phyloP scores from a whole-genome alignment of 768 basidiomycete genomes.

The Cubamyces sp. region DNA sequence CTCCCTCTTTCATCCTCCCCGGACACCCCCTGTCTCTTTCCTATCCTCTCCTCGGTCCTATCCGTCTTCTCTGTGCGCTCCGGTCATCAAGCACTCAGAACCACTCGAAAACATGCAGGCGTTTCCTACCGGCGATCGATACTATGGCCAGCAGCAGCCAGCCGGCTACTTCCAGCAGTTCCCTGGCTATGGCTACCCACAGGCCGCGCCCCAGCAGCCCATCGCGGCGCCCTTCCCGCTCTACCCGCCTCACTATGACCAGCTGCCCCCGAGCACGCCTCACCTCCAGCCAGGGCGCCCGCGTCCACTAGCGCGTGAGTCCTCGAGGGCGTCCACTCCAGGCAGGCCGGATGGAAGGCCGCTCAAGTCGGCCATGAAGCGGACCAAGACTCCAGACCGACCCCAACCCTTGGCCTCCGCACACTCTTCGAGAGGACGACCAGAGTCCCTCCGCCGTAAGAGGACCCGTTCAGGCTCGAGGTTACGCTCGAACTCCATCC shows the following conservation, averaged over 20 bases:
- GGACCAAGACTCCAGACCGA: constrained; percentile 34
- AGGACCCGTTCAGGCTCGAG: constrained; percentile 26
- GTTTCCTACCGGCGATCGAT: constrained; percentile 20
- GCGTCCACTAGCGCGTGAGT: constrained; percentile 22
- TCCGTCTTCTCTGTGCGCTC: constrained; percentile 14
- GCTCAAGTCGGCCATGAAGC: constrained; percentile 65
- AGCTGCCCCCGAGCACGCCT: constrained; percentile 14
- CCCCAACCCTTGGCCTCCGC: constrained; percentile 17
- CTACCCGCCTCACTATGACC: constrained; percentile 26
- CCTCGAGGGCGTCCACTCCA: constrained; percentile 19
- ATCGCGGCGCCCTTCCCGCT: constrained; percentile 24
- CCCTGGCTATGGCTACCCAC: constrained; percentile 25
- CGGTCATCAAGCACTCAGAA: neutral
- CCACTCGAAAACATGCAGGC: constrained; percentile 26
- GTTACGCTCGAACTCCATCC: constrained; percentile 39
- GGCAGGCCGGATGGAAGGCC: constrained; percentile 28
- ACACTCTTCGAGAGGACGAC: constrained; percentile 22
- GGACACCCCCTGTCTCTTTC: constrained; percentile 8
- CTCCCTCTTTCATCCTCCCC: neutral
- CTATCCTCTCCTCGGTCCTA: neutral
- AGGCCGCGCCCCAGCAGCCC: constrained; percentile 6
- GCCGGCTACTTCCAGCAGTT: constrained; percentile 24
- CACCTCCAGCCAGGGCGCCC: constrained; percentile 21
- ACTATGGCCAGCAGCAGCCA: constrained; percentile 26
- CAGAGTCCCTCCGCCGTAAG: constrained; percentile 15